Evolutionary conservation across 768 basidiomycete genomes (phyloP).

Genomic region (Pluteus cervinus): DNA sequence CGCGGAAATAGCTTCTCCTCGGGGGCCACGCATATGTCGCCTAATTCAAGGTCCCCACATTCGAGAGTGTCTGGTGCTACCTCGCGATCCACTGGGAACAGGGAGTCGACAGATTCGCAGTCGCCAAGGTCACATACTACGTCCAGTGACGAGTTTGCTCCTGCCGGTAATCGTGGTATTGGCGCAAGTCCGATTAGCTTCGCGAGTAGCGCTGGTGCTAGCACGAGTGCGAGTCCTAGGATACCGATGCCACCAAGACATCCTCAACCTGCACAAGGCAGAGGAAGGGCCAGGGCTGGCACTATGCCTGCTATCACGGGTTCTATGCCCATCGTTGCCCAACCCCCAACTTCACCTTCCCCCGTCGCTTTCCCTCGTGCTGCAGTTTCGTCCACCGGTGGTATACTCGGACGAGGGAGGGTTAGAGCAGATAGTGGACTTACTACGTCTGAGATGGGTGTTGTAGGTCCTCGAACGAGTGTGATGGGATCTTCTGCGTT

Average conservation of each 20-base stretch:
- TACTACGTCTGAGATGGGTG: constrained; percentile 7
- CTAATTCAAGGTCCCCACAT: constrained; percentile 29
- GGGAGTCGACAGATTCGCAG: constrained; percentile 56
- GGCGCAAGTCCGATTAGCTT: constrained; percentile 15
- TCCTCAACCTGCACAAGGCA: constrained; percentile 23
- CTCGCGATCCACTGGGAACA: constrained; percentile 62
- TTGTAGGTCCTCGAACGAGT: constrained; percentile 4
- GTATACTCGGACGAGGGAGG: constrained; percentile 1
- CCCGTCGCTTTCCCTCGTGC: constrained; percentile 23
- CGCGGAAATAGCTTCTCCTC: constrained; percentile 40
- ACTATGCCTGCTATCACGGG: constrained; percentile 26
- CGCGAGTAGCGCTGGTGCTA: constrained; percentile 10
- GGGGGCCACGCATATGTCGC: too few relatives aligned
- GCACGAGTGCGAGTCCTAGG: constrained; percentile 12
- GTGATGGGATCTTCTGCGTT: constrained; percentile 8
- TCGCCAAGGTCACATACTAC: constrained; percentile 35
- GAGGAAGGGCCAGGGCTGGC: constrained; percentile 24
- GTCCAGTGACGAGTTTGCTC: too few relatives aligned
- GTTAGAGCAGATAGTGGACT: neutral
- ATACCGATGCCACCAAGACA: constrained; percentile 41
- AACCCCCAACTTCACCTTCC: constrained; percentile 8
- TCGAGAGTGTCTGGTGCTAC: constrained; percentile 35
- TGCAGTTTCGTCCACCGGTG: constrained; percentile 5
- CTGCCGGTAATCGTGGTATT: too few relatives aligned
- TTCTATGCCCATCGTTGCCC: too few relatives aligned